phyloP scores from a whole-genome alignment of 2,329 filamentous ascomycete genomes.

The Colletotrichum falcatum region DNA sequence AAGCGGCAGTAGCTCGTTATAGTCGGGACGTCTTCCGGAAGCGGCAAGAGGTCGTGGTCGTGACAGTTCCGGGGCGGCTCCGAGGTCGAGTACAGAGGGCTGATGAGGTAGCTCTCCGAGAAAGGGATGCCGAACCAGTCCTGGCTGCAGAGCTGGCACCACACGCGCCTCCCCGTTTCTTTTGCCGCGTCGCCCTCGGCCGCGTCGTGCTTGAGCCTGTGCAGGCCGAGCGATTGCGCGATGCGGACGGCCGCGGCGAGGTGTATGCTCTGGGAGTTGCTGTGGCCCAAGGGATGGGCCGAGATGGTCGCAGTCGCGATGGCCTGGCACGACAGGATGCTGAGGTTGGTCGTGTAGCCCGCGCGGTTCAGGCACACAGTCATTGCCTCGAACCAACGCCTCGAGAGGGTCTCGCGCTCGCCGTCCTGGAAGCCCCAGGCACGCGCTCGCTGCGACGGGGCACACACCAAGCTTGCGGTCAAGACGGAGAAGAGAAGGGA shows the following conservation, averaged over 20 bases:
- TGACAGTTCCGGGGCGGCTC: conserved; percentile 50
- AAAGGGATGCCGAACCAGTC: conserved; percentile 54
- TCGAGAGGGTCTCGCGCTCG: conserved; percentile 56
- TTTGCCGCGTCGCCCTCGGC: conserved; percentile 42
- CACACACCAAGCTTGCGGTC: conserved; percentile 56
- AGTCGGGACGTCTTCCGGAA: conserved; percentile 43
- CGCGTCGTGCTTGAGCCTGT: conserved; percentile 50
- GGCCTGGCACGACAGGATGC: conserved; percentile 58
- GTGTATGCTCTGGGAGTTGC: conserved; percentile 59
- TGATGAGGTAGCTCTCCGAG: conserved; percentile 54
- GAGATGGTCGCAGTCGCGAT: conserved; percentile 61
- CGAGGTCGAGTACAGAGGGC: conserved; percentile 51
- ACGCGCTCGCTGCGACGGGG: conserved; percentile 49
- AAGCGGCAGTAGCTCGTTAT: conserved; percentile 47
- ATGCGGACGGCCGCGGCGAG: conserved; percentile 59
- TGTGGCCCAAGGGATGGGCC: conserved; percentile 61
- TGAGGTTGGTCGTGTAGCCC: conserved; percentile 58
- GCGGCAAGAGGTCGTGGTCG: conserved; percentile 47
- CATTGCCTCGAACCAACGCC: conserved; percentile 59
- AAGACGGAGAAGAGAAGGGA: conserved; percentile 59
- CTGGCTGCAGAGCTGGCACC: conserved; percentile 53
- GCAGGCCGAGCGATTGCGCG: conserved; percentile 60
- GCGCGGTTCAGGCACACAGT: conserved; percentile 59
- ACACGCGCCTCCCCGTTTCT: conserved; percentile 52
- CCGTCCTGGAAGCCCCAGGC: conserved; percentile 58